Base-by-base conservation (phyloP, 768 basidiomycete species). In the Trametes villosa region DNA sequence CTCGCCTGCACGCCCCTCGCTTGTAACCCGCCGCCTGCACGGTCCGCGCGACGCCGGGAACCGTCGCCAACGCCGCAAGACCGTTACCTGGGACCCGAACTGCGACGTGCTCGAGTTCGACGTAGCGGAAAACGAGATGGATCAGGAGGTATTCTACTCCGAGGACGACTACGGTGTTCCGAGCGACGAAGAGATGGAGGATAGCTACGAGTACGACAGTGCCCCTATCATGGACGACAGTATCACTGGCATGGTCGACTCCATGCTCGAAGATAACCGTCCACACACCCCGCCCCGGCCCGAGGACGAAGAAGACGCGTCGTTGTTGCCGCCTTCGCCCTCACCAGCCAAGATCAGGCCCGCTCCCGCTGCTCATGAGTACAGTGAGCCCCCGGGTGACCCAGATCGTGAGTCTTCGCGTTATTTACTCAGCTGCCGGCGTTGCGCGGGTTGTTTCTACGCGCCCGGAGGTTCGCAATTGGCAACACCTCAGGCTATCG, bases 31-130 rank as follows among this genome's bases (percentile, higher is more conserved):
- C 64, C 83, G 89, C 34, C 80, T 92, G 65, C 88, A 88, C 65
- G 92, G 92, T 2, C 92, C 92, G 5, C 87, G 92, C 30, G 75
- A 83, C 4, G 84, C 79, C 54, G 80, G 68, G 0, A 50, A 50
- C 26, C 80, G 84, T 22, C 82, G 84, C 66, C 80, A 84, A 15
- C 57, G 66, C 20, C 74, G 89, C 62, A 94, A 92, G 72, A 92
- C 85, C 0, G 93, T 95, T 27, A 89, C 85, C 1, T 95, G 90
- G 59, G 82, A 88, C 70, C 88, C 91, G 63, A 81, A 85, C 12
- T 91, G 89, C 65, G 92, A 94, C 62, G 91, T 95, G 12, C 73
- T 93, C 30, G 91, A 93, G 68, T 92, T 91, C 69, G 87, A 91
- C 57, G 76, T 81, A 20, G 88, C 84, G 13, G 82, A 89, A 51